Evolutionary conservation across 139 green algal species (phyloP).

Genomic region (Gonium pectorale): DNA sequence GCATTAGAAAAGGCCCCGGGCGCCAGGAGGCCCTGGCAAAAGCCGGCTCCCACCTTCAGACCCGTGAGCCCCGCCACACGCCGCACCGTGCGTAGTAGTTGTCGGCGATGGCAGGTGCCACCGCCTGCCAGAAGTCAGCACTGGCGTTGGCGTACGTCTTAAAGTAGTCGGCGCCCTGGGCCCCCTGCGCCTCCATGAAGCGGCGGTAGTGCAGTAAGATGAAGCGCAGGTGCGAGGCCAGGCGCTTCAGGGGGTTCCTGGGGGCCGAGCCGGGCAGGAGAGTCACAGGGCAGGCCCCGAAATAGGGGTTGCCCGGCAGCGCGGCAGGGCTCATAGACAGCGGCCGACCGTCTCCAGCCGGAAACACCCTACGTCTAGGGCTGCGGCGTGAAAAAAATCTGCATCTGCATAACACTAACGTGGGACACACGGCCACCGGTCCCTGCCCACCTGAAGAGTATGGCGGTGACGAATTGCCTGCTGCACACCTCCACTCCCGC

Average conservation of each 20-base stretch:
- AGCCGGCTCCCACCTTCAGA: too few relatives aligned
- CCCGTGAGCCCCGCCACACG: background rate
- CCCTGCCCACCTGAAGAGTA: slow-evolving; percentile 12
- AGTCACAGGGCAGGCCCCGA: too few relatives aligned
- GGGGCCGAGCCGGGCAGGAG: too few relatives aligned
- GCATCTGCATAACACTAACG: too few relatives aligned
- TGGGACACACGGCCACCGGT: too few relatives aligned
- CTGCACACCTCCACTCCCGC: slow-evolving; percentile 24
- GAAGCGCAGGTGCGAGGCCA: slow-evolving; percentile 37
- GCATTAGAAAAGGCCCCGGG: too few relatives aligned
- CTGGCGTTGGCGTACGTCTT: slow-evolving; percentile 31
- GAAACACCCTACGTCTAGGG: too few relatives aligned
- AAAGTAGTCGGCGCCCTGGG: background rate
- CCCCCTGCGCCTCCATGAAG: slow-evolving; percentile 14
- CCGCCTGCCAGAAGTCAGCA: slow-evolving; percentile 14
- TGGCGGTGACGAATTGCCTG: slow-evolving; percentile 33
- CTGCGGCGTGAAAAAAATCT: too few relatives aligned
- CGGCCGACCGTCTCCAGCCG: too few relatives aligned
- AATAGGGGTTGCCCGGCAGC: too few relatives aligned
- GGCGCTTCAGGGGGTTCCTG: slow-evolving; percentile 13
- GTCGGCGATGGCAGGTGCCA: slow-evolving; percentile 16
- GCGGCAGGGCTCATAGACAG: too few relatives aligned
- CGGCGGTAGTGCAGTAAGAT: slow-evolving; percentile 28
- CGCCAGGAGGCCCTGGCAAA: too few relatives aligned
- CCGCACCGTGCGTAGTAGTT: slow-evolving; percentile 23